Evolutionary conservation across 768 basidiomycete species (phyloP).

Genomic region (Sarcodon sp.): DNA sequence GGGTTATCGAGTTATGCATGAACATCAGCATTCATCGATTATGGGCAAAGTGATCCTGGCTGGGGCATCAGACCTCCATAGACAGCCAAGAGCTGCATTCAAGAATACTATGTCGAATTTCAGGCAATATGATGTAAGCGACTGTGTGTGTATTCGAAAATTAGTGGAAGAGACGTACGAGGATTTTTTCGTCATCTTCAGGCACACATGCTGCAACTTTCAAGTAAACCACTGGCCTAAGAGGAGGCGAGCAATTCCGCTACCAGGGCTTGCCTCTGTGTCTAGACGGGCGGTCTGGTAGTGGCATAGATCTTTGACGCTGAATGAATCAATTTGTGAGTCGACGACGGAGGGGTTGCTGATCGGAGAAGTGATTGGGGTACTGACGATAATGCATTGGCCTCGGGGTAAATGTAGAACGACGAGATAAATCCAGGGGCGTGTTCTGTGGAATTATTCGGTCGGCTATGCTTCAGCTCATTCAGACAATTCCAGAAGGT

Average conservation of each 20-base stretch:
- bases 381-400: conserved; percentile 4
- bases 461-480: too few species aligned
- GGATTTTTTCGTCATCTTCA: conserved; percentile 3
- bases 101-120: conserved; percentile 4
- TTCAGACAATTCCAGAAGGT: neutral
- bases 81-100: conserved; percentile 2
- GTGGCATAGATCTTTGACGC: conserved; percentile 5
- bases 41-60: conserved; percentile 1
- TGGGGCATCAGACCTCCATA: neutral
- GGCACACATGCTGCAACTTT: conserved; percentile 4
- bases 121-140: neutral
- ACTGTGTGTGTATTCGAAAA: neutral
- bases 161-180: neutral
- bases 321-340: neutral
- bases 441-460: too few species aligned
- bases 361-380: neutral
- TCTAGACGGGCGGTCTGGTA: conserved; percentile 1
- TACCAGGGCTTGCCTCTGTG: neutral
- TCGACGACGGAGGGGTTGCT: neutral
- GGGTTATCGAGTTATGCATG: too few species aligned
- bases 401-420: conserved; percentile 6
- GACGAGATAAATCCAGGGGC: conserved; percentile 1
- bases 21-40: neutral
- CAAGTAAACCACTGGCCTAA: conserved; percentile 1
- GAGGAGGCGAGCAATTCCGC: neutral